Evolutionary conservation across 1,284 basidiomycete genomes (phyloP), one percentile per base, ranked within the genome.

Genomic region (Inonotus hispidus): DNA sequence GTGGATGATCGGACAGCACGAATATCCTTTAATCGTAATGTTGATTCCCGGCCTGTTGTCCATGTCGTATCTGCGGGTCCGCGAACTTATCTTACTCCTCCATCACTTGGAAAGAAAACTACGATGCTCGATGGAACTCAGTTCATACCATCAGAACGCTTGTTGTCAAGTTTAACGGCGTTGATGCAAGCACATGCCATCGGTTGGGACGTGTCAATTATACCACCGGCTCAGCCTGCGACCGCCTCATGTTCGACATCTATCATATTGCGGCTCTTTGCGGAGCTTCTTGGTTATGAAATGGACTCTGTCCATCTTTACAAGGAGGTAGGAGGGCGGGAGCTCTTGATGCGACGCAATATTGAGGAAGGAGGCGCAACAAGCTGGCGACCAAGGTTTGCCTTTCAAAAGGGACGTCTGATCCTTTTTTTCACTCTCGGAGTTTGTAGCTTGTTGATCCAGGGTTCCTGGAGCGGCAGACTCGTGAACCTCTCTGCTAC

Each of bases 311-410:
- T 85, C 13, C 82, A 86, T 65, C 75, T 86, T 74, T 87, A 85
- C 69, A 87, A 85, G 70, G 84, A 87, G 65, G 71, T 86, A 2
- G 83, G 84, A n/a, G 85, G 85, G 2, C 69, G 85, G 16, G 85
- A 86, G 71, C 68, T 87, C 16, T 66, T 85, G 19, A 85, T 86
- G 84, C 73, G 84, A 38, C 69, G 84, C 41, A 77, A 75, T 66
- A 80, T 86, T 52, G 71, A 76, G 56, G 73, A 77, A 50, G 77
- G 76, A n/a, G 83, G 83, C 16, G 80, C 82, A 10, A 86, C 84
- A 2, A 76, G 73, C 47, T 86, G 84, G 84, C 81, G 84, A 67
- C 81, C 84, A 0, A 85, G 83, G 83, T 83, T 62, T 49, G 70
- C 65, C 19, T 54, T 57, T 1, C 13, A 27, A 35, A 37, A 14